phyloP scores from a whole-genome alignment of 2,329 filamentous ascomycete genomes.

The Xylaria polymorpha region DNA sequence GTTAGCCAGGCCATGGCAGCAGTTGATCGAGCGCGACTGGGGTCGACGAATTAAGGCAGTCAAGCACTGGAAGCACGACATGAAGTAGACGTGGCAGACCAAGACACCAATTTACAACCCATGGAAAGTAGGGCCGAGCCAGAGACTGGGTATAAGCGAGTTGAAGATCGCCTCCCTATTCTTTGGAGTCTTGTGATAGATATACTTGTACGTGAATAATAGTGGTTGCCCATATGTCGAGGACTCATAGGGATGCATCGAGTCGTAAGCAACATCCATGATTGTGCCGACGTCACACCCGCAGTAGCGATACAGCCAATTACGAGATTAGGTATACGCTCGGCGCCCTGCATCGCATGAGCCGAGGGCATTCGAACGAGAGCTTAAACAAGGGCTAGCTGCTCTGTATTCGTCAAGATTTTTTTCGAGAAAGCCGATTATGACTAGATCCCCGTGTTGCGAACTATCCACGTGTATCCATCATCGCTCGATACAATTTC shows the following conservation, averaged over 20 bases:
- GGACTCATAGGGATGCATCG: background rate
- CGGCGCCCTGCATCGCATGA: conserved; percentile 20
- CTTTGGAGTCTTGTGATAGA: background rate
- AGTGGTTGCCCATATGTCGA: background rate
- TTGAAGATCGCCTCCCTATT: background rate
- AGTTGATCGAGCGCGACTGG: background rate
- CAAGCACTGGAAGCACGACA: conserved; percentile 15
- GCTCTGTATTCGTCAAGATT: background rate
- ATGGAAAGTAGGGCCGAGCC: conserved; percentile 5
- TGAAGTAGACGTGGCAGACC: conserved; percentile 18
- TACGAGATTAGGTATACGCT: background rate
- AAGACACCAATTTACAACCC: background rate
- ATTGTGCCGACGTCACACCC: conserved; percentile 21
- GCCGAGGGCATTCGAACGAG: background rate
- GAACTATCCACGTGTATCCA: background rate
- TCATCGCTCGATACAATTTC: background rate
- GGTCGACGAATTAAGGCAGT: conserved; percentile 1
- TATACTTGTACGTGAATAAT: conserved; percentile 1
- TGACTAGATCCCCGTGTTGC: background rate
- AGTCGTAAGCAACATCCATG: background rate
- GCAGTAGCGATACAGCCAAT: conserved; percentile 7
- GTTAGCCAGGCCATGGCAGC: background rate
- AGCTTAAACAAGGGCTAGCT: background rate
- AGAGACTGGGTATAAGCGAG: background rate
- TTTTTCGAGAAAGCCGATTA: background rate